Conservation (phyloP, 108 stramenopile species). For the Stephanodiscus triporus region DNA sequence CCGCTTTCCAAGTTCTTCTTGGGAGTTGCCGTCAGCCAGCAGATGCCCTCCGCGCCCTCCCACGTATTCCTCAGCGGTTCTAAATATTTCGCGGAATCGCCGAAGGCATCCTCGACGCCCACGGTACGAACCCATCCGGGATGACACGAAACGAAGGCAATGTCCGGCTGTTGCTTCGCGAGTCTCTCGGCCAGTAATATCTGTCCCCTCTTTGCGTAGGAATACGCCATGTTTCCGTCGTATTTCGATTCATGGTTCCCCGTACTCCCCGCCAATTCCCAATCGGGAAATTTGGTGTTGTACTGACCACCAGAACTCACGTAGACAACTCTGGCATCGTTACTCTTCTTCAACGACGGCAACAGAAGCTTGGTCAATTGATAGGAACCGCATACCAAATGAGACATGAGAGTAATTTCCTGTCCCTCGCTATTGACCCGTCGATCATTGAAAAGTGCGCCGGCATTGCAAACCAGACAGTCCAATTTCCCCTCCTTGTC, state of each 20-base stretch:
- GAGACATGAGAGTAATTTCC: conserved; percentile 90
- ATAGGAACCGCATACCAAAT: conserved; percentile 84
- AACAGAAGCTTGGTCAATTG: conserved; percentile 74
- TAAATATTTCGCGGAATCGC: conserved; percentile 74
- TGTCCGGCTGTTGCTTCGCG: conserved; percentile 56
- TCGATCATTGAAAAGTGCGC: conserved; percentile 85
- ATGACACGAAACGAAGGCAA: conserved; percentile 66
- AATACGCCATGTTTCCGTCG: conserved; percentile 84
- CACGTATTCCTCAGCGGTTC: conserved; percentile 86
- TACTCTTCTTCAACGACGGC: conserved; percentile 47
- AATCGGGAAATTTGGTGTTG: conserved; percentile 85
- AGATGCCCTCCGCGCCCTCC: conserved; percentile 94
- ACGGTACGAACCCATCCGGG: conserved; percentile 87
- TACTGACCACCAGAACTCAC: conserved; percentile 89
- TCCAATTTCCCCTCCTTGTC: conserved; percentile 72
- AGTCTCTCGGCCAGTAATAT: conserved; percentile 85
- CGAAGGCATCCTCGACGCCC: conserved; percentile 88
- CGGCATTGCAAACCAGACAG: conserved; percentile 92
- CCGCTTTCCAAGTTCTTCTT: conserved; percentile 68
- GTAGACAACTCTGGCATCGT: conserved; percentile 59
- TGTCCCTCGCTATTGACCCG: conserved; percentile 79
- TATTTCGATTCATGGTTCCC: conserved; percentile 58
- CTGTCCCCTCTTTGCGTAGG: conserved; percentile 93
- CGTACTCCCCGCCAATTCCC: conserved; percentile 70
- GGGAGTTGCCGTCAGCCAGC: conserved; percentile 73